These are phyloP conservation scores for Colletotrichum incanum DNA, from an alignment of 2,329 filamentous ascomycete genomes.

Conservation along the genomic window DNA sequence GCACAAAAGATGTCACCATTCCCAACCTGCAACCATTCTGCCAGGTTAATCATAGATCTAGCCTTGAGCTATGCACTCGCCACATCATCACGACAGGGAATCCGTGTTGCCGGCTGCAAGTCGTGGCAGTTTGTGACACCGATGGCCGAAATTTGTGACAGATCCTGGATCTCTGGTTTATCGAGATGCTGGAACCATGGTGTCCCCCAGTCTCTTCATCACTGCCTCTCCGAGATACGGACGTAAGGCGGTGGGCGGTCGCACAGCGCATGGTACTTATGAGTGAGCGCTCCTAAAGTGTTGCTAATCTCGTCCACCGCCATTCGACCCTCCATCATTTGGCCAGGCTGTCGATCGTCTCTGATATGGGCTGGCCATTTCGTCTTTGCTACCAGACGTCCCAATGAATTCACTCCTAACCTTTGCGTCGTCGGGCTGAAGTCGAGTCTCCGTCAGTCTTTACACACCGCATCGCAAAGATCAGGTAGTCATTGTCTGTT, in stretches of 20 bases:
- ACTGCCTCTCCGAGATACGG: conserved; percentile 6
- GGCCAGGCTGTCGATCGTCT: no score
- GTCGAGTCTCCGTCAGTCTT: background rate
- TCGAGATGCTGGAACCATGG: conserved; percentile 14
- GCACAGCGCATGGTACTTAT: conserved; percentile 11
- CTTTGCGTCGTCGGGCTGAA: background rate
- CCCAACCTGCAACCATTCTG: background rate
- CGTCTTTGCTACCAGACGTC: background rate
- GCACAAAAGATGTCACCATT: background rate
- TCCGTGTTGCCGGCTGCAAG: background rate
- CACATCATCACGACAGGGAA: conserved; percentile 1
- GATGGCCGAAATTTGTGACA: conserved; percentile 33
- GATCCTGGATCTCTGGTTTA: conserved; percentile 30
- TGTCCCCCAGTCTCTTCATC: background rate
- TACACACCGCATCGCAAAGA: background rate
- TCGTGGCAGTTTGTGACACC: conserved; percentile 15
- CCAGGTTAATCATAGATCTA: background rate
- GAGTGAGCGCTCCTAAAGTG: background rate
- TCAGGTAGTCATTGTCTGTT: background rate
- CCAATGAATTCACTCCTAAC: background rate
- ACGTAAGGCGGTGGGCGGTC: conserved; percentile 7
- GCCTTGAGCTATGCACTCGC: background rate
- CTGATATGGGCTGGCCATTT: background rate
- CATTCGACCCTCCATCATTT: conserved; percentile 18
- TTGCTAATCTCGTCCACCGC: conserved; percentile 21